These are phyloP conservation scores for Berkeleyomyces rouxiae DNA, from an alignment of 2,329 filamentous ascomycete species.

Conservation along the genomic window DNA sequence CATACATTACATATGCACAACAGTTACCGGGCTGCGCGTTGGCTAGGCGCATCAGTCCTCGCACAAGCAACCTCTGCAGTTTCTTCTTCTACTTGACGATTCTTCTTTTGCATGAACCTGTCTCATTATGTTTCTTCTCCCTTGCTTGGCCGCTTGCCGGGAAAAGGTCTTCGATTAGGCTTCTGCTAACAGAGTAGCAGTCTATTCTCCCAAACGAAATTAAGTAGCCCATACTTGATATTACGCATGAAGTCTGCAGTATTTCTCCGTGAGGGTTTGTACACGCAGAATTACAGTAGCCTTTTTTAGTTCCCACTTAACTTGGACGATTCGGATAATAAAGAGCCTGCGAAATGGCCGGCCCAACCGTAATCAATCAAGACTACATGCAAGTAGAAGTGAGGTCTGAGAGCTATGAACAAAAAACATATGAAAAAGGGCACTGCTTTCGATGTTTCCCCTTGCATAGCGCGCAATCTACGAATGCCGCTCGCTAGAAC, in stretches of 20 bases:
- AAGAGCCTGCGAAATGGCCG: no score
- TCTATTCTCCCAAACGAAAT: background rate
- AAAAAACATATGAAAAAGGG: background rate
- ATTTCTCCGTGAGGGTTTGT: background rate
- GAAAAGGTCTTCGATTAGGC: background rate
- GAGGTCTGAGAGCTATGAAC: background rate
- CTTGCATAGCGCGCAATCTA: constrained; percentile 1
- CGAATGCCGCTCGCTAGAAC: background rate
- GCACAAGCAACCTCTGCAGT: background rate
- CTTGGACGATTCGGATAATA: background rate
- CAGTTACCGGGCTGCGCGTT: background rate
- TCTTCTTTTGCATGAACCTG: background rate
- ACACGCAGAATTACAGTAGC: background rate
- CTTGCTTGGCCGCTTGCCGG: background rate
- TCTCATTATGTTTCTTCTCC: background rate
- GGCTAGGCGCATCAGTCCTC: background rate
- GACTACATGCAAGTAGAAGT: background rate
- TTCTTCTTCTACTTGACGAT: background rate
- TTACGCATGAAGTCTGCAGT: background rate
- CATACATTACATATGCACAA: background rate
- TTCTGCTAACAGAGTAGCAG: background rate
- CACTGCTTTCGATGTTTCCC: background rate
- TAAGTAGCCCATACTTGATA: background rate
- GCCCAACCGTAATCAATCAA: no score
- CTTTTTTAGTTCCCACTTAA: no score